Conservation (phyloP, 208 protist species). For the Leishmania lainsoni region DNA sequence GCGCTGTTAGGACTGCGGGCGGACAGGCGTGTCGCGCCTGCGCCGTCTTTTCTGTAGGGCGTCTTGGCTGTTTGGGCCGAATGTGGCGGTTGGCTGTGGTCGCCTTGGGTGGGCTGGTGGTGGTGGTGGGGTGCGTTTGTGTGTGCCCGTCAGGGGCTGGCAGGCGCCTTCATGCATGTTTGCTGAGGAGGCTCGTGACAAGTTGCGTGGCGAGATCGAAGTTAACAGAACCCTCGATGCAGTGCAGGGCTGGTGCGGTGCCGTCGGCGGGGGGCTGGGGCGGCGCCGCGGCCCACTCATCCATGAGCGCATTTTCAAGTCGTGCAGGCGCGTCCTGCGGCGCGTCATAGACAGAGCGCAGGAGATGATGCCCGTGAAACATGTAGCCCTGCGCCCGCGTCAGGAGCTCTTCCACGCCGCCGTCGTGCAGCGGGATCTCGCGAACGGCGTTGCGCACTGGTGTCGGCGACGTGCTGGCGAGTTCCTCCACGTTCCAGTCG, state of each 20-base stretch:
- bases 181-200: conserved; percentile 17
- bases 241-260: conserved; percentile 25
- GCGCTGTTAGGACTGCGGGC: neutral
- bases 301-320: neutral
- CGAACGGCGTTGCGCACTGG: conserved; percentile 10
- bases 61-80: neutral
- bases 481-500: conserved; percentile 50
- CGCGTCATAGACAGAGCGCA: conserved; percentile 52
- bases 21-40: neutral
- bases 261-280: neutral
- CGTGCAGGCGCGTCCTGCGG: conserved; percentile 12
- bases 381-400: conserved; percentile 27
- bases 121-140: neutral
- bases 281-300: conserved; percentile 6
- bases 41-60: neutral
- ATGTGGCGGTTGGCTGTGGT: too few species aligned
- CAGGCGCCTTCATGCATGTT: neutral
- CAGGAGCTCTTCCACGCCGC: conserved; percentile 25
- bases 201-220: conserved; percentile 32
- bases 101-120: neutral
- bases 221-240: conserved; percentile 36
- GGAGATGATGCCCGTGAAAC: conserved; percentile 49
- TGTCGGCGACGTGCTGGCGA: conserved; percentile 1
- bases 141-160: neutral
- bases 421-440: conserved; percentile 15